phyloP scores from a whole-genome alignment of 2,329 filamentous ascomycete species.

The Sporothrix brasiliensis region DNA sequence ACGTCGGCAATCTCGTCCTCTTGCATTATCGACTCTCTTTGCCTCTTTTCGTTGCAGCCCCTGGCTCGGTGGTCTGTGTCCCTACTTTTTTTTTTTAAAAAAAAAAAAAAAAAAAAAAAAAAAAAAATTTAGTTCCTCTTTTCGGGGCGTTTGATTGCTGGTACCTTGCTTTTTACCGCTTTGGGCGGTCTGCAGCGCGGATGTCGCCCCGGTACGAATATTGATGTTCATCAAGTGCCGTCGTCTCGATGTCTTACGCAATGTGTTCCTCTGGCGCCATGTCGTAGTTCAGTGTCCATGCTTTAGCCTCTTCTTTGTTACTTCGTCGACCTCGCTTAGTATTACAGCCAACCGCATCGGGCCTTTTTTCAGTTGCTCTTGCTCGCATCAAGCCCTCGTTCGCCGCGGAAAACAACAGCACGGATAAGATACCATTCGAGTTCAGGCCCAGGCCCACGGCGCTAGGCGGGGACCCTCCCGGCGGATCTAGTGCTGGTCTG shows the following conservation, averaged over 20 bases:
- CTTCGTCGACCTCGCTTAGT: too few relatives aligned
- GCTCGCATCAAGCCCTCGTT: neutral
- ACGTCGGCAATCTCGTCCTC: slow-evolving; percentile 10
- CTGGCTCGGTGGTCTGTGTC: too few relatives aligned
- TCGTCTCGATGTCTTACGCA: neutral
- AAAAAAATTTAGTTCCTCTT: too few relatives aligned
- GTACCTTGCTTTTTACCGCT: neutral
- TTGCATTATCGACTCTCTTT: slow-evolving; percentile 1
- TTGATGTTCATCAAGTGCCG: neutral
- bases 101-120: too few relatives aligned
- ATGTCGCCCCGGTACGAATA: neutral
- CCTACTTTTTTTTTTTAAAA: too few relatives aligned
- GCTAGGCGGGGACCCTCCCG: neutral
- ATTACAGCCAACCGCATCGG: neutral
- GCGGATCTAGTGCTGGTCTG: slow-evolving; percentile 10
- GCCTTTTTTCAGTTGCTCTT: neutral
- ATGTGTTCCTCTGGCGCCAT: too few relatives aligned
- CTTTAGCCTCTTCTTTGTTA: too few relatives aligned
- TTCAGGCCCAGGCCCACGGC: neutral
- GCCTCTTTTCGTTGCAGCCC: too few relatives aligned
- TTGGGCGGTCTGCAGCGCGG: slow-evolving; percentile 1
- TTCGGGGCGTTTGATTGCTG: neutral
- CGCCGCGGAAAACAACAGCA: neutral
- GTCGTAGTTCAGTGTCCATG: neutral
- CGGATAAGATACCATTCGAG: neutral